Conservation (phyloP, 352 stramenopile genomes). For the Phytophthora pini region DNA sequence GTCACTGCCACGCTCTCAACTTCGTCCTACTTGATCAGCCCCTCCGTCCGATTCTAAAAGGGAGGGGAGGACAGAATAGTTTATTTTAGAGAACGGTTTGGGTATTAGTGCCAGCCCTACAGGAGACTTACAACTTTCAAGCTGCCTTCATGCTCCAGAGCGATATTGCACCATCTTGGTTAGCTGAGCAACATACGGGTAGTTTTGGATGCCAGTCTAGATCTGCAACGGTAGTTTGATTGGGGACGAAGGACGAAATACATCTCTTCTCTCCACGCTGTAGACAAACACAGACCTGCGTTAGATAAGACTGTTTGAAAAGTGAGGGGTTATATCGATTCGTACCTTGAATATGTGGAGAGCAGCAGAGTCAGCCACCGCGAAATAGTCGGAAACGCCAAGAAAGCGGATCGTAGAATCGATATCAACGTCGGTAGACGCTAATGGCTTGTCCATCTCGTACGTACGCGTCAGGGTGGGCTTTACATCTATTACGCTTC, state of each 20-base stretch:
- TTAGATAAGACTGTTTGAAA: background rate
- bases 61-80: conserved; percentile 25
- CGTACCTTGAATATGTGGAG: conserved; percentile 50
- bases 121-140: conserved; percentile 1
- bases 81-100: conserved; percentile 30
- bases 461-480: conserved; percentile 34
- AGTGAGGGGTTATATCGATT: background rate
- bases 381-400: conserved; percentile 37
- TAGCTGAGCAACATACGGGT: conserved; percentile 44
- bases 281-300: conserved; percentile 10
- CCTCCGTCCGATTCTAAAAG: conserved; percentile 15
- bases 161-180: conserved; percentile 42
- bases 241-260: conserved; percentile 35
- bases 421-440: conserved; percentile 7
- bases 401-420: conserved; percentile 46
- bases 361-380: conserved; percentile 36
- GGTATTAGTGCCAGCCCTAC: no score
- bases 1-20: background rate
- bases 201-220: conserved; percentile 50
- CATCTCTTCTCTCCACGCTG: conserved; percentile 32
- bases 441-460: conserved; percentile 30
- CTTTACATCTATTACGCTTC: conserved; percentile 38
- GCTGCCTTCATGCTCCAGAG: conserved; percentile 44
- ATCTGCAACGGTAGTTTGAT: conserved; percentile 34
- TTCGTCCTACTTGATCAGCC: conserved; percentile 6